Base-by-base conservation (phyloP, 2,329 filamentous ascomycete genomes). In the Lojkania enalia region DNA sequence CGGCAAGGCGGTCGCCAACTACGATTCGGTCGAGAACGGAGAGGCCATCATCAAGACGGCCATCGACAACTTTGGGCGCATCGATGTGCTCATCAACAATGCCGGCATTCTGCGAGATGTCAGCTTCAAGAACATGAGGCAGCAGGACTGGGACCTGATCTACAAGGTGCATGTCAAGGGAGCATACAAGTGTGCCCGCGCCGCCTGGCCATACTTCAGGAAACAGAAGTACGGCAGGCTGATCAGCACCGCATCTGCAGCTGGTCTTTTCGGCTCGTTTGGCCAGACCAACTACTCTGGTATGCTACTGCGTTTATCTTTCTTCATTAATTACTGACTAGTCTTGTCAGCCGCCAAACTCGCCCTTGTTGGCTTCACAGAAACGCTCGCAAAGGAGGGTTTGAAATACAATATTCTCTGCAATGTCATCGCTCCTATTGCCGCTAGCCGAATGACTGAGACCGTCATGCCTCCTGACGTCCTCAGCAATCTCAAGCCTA, bases 121-220 rank as follows among this genome's bases (percentile, higher is more conserved):
- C 67, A 92, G 88, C 80, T 97, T 99, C 79, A 96, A 96, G 82
- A 97, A 97, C 76, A 95, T 97, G 83, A 94, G 87, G 72, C 94
- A 99, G 71, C 75, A 87, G 67, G 94, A 99, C 72, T 99, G 94
- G 94, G 92, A 99, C 69, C 76, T 96, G 58, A 88, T 96, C 69
- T 88, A 92, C 74, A 86, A 84, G 70, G 92, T 97, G 46, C 92
- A 99, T 74, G 85, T 96, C 62, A 87, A 84, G 67, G 94, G 94
- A 60, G 86, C 90, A 64, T 99, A 95, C 81, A 97, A 96, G 83
- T 95, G 89, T 71, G 82, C 94, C 50, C 86, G 85, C 71, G 94
- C 94, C 52, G 94, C 94, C 40, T 99, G 94, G 92, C 90, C 92
- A 48, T 80, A 97, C 74, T 97, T 99, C 82, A 83, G 92, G 67